Conservation (phyloP, 73 alveolate species). For the Paramecium octaurelia region DNA sequence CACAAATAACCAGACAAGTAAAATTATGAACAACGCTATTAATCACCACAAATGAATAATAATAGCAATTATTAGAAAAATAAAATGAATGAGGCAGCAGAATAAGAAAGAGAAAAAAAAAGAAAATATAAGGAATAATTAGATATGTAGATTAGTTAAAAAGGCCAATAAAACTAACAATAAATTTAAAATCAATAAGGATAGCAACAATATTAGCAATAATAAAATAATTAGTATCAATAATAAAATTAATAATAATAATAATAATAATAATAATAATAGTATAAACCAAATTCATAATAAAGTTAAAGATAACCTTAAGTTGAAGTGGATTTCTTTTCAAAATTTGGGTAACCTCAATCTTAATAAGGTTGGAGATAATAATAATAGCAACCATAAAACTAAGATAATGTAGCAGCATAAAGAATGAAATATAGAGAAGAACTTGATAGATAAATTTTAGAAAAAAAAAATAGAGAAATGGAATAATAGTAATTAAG, state of each 20-base stretch:
- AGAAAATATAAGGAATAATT: slow-evolving; percentile 24
- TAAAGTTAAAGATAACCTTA: background rate
- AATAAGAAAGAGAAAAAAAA: background rate
- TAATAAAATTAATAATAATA: background rate
- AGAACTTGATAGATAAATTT: slow-evolving; percentile 29
- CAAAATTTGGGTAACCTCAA: slow-evolving; percentile 35
- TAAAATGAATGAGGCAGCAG: background rate
- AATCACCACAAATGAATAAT: background rate
- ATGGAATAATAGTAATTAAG: background rate
- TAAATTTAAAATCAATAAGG: background rate
- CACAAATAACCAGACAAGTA: background rate
- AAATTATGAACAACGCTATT: background rate
- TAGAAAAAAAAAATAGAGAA: slow-evolving; percentile 28
- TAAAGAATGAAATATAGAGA: slow-evolving; percentile 25
- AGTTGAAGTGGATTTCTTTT: slow-evolving; percentile 12
- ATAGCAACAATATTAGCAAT: background rate
- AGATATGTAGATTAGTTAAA: slow-evolving; percentile 1
- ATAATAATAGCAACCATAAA: background rate
- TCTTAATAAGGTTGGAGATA: slow-evolving; percentile 23
- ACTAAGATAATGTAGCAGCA: background rate
- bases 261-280: background rate
- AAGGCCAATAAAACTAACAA: background rate
- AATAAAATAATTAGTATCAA: background rate
- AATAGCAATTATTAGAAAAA: background rate
- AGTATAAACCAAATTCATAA: background rate